A percentile compares a stretch with the other conserved stretches of the same genome.
Conservation (phyloP, 75 land plant genomes). For the Pinus albicaulis region DNA sequence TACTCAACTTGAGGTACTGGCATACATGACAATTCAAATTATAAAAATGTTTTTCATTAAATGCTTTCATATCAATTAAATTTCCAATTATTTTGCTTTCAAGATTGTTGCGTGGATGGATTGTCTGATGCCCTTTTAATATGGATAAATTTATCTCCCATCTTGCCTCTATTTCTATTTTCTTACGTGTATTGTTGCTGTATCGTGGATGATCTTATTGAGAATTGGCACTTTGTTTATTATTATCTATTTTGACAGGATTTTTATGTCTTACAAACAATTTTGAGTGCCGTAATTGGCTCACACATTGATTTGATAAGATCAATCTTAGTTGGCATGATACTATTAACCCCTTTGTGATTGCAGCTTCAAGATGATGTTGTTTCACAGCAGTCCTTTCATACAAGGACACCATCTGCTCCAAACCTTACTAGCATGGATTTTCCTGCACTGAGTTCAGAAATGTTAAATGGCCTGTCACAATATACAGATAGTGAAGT, state of each 20-base stretch:
- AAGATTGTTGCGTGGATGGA: background rate
- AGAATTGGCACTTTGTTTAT: background rate
- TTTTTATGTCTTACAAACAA: background rate
- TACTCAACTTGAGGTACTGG: constrained; percentile 82
- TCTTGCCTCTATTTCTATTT: background rate
- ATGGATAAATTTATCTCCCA: background rate
- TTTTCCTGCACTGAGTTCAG: constrained; percentile 65
- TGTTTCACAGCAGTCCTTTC: constrained; percentile 31
- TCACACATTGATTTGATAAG: background rate
- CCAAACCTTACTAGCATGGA: constrained; percentile 66
- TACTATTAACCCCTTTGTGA: constrained; percentile 3
- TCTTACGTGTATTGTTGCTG: background rate
- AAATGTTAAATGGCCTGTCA: constrained; percentile 35
- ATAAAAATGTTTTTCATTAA: background rate
- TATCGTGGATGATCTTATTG: background rate
- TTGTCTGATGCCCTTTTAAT: background rate
- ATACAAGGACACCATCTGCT: constrained; percentile 46
- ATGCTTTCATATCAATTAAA: background rate
- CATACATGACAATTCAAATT: too few relatives aligned
- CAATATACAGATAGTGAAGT: constrained; percentile 47
- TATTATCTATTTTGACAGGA: background rate
- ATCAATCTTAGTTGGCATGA: background rate
- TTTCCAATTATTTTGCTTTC: background rate
- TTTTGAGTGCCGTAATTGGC: background rate
- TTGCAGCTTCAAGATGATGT: constrained; percentile 79